phyloP scores from a whole-genome alignment of 2,329 filamentous ascomycete genomes.

The Cadophora gregata region DNA sequence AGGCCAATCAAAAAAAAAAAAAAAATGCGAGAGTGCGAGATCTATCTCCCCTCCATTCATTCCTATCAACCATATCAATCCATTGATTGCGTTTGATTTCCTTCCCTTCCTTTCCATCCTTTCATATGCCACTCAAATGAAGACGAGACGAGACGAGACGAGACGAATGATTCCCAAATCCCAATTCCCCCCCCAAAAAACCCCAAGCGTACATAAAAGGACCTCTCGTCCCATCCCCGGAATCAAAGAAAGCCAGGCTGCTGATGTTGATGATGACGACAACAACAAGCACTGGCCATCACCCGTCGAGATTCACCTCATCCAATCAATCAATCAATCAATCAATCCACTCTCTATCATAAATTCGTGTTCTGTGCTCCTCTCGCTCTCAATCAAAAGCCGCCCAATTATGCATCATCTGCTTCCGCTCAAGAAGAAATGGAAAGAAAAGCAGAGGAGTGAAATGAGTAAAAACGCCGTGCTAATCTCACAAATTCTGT shows the following conservation, averaged over 20 bases:
- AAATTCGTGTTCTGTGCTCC: slow-evolving; percentile 18
- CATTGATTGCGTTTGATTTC: not conserved
- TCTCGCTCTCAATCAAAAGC: slow-evolving; percentile 4
- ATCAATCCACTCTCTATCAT: slow-evolving; percentile 5
- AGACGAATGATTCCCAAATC: not conserved
- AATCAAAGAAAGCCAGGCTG: slow-evolving; percentile 27
- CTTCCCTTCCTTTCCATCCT: too few relatives aligned
- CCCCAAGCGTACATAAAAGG: slow-evolving; percentile 23
- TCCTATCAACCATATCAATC: not conserved
- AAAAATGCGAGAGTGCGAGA: slow-evolving; percentile 23
- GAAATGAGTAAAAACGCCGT: slow-evolving; percentile 32
- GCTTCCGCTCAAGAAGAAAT: slow-evolving; percentile 25
- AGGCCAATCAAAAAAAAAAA: slow-evolving; percentile 4
- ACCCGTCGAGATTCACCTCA: slow-evolving; percentile 38
- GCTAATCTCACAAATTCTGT: slow-evolving; percentile 38
- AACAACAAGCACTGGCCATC: slow-evolving; percentile 26
- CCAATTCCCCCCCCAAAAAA: slow-evolving; percentile 7
- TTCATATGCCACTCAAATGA: slow-evolving; percentile 11
- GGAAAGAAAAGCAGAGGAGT: slow-evolving; percentile 21
- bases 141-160: not conserved
- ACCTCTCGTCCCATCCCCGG: slow-evolving; percentile 31
- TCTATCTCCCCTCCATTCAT: slow-evolving; percentile 22
- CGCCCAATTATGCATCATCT: slow-evolving; percentile 18
- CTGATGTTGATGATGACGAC: slow-evolving; percentile 15
- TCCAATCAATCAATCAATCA: slow-evolving; percentile 2